Evolutionary conservation across 2,329 filamentous ascomycete genomes (phyloP).

Genomic region (Sporothrix dimorphospora): DNA sequence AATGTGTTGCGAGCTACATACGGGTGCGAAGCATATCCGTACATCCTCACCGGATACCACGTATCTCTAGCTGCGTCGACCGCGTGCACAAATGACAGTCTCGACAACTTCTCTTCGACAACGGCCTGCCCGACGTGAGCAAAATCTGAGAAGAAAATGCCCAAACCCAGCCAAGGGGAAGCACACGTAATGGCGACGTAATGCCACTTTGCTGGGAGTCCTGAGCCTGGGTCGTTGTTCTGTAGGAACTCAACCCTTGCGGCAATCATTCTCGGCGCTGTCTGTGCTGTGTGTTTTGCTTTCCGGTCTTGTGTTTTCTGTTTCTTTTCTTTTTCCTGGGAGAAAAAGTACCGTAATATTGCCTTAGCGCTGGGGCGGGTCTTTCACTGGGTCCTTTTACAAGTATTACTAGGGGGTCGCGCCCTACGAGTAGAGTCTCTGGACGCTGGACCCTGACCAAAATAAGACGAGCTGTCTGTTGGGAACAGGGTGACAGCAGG

Average conservation of each 20-base stretch:
- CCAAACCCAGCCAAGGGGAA: background rate
- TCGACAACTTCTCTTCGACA: too few species aligned
- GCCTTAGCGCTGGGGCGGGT: constrained; percentile 13
- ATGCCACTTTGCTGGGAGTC: background rate
- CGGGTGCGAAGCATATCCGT: background rate
- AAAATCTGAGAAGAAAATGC: background rate
- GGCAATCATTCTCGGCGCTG: constrained; percentile 2
- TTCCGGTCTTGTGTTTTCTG: background rate
- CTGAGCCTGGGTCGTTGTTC: background rate
- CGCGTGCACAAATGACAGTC: too few species aligned
- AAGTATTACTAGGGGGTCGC: too few species aligned
- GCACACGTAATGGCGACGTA: constrained; percentile 6
- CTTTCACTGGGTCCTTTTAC: background rate
- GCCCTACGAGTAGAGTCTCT: too few species aligned
- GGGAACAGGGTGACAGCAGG: background rate
- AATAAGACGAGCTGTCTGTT: background rate
- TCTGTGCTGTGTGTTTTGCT: background rate
- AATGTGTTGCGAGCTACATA: background rate
- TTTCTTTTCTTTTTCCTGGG: background rate
- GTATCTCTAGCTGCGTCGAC: too few species aligned
- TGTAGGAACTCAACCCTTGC: constrained; percentile 3
- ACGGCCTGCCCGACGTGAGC: too few species aligned
- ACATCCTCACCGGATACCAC: too few species aligned
- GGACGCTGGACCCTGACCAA: background rate
- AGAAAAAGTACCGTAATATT: background rate